phyloP scores from a whole-genome alignment of 768 basidiomycete species.

The Mrakia frigida region DNA sequence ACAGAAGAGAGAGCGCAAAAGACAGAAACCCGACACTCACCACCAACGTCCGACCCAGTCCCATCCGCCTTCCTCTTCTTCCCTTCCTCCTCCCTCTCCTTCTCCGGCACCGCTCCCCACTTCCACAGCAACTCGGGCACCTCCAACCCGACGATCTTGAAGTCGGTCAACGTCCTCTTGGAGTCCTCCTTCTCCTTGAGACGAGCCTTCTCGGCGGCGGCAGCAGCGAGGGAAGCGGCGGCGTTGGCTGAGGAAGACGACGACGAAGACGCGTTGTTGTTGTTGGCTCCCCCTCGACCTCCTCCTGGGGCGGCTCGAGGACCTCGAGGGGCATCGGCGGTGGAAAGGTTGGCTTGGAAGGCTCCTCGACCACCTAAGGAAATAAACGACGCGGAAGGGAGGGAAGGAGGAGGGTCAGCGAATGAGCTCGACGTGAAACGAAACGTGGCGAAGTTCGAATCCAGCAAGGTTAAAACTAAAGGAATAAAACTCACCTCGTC shows the following conservation, averaged over 20 bases:
- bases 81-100: constrained; percentile 33
- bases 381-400: background rate
- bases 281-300: constrained; percentile 25
- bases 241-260: background rate
- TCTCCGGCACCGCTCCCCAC: constrained; percentile 59
- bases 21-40: background rate
- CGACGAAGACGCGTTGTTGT: no score
- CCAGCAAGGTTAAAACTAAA: no score
- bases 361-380: constrained; percentile 35
- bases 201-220: constrained; percentile 31
- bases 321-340: constrained; percentile 30
- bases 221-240: constrained; percentile 27
- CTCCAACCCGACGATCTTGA: constrained; percentile 89
- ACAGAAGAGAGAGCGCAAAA: background rate
- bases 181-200: constrained; percentile 37
- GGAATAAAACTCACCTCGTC: constrained; percentile 18
- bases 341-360: constrained; percentile 26
- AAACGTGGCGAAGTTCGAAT: background rate
- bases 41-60: constrained; percentile 20
- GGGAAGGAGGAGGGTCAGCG: no score
- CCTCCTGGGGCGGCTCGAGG: constrained; percentile 9
- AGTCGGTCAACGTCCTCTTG: constrained; percentile 90
- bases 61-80: constrained; percentile 31
- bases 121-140: constrained; percentile 77
- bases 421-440: background rate